Percentiles rank a stretch among this genome's conserved stretches.
Conservation (phyloP, 106 monocot genomes). For the Apostasia shenzhenica region DNA sequence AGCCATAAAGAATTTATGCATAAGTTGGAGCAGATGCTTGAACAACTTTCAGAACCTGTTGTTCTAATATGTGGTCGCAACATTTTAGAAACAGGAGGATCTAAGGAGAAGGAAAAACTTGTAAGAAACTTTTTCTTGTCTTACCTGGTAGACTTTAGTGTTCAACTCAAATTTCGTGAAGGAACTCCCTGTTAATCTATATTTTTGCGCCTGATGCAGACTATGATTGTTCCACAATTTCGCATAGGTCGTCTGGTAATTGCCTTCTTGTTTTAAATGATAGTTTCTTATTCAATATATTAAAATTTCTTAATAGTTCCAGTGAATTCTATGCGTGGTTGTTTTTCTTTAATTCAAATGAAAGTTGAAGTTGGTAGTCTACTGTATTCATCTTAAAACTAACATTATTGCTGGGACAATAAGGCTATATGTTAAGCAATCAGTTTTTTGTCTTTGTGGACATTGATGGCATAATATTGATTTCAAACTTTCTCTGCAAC, state of each 20-base stretch:
- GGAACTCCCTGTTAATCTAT: neutral
- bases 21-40: constrained; percentile 70
- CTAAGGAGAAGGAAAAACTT: constrained; percentile 75
- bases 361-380: too few relatives aligned
- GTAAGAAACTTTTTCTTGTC: constrained; percentile 31
- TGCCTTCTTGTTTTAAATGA: neutral
- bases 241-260: constrained; percentile 71
- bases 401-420: too few relatives aligned
- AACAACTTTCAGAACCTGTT: constrained; percentile 61
- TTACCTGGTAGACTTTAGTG: neutral
- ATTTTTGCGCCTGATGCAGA: constrained; percentile 36
- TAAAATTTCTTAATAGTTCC: too few relatives aligned
- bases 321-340: too few relatives aligned
- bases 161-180: neutral
- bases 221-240: constrained; percentile 68
- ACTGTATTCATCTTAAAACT: too few relatives aligned
- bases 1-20: constrained; percentile 57
- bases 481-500: too few relatives aligned
- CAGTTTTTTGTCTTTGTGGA: too few relatives aligned
- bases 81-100: constrained; percentile 43
- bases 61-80: constrained; percentile 86
- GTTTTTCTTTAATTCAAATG: too few relatives aligned
- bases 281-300: too few relatives aligned
- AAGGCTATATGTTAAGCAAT: too few relatives aligned
- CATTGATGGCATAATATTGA: too few relatives aligned